Evolutionary conservation across 2,329 filamentous ascomycete species (phyloP), one percentile per base, ranked within the genome.

Genomic region (Colletotrichum lindemuthianum): DNA sequence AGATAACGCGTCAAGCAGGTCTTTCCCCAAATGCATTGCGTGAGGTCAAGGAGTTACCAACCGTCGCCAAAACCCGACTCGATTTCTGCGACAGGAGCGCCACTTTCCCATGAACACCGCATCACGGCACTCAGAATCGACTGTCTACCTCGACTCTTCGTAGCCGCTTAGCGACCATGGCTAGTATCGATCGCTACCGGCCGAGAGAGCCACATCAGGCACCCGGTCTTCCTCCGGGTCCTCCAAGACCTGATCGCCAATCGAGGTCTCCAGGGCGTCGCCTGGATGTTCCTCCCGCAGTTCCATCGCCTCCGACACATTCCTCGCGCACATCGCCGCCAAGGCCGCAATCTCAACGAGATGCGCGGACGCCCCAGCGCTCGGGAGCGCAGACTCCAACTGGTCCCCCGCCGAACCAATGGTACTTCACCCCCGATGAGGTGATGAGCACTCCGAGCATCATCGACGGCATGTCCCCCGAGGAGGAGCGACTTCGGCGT

Each of bases 351-450:
- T 79, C 77, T 57, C 78, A 76, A 63, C 76, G 77, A 48, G 76
- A 76, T 70, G 78, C 79, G 56, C 76, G 77, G 13, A 83, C 83
- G 32, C 81, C 83, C 72, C 75, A 67, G 47, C 55, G 58, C 24
- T 60, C 65, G 5, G 60, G 65, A 10, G 60, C 60, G 33, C 67
- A 67, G 45, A 59, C 49, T 33, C 59, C 66, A 2, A 39, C 49
- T 36, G 72, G 72, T 36, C 75, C 79, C 34, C 76, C 78, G 53
- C 67, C 75, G 9, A 84, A 82, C 67, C 95, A 98, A 83, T 99
- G 96, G 96, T 85, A 92, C 59, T 98, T 97, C 75, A 92, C 90
- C 12, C 85, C 91, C 49, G 89, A 92, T 51, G 96, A 99, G 78
- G 85, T 97, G 33, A 80, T 87, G 57, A 92, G 90, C 73, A 91